Percentiles rank a stretch among this genome's conserved stretches.
Evolutionary conservation across 192 early-diverging fungal species (phyloP).

Genomic region (Dissophora globulifera): DNA sequence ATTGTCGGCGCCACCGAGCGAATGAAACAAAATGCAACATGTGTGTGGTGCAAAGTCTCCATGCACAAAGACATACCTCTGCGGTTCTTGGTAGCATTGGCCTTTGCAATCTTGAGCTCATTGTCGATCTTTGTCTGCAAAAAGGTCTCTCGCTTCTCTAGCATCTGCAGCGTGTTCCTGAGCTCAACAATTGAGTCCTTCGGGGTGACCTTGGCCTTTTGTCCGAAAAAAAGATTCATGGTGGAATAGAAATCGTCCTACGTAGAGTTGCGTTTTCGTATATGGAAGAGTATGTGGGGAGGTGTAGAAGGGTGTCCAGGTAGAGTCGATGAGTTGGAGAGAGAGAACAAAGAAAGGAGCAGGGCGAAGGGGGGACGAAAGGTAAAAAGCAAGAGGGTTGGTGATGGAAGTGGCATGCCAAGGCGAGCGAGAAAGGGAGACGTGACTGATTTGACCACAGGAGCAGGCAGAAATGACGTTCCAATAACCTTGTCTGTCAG

Average conservation of each 20-base stretch:
- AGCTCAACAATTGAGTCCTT: conserved; percentile 96
- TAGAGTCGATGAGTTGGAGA: background rate
- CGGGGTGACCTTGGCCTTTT: conserved; percentile 75
- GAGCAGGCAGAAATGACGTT: no score
- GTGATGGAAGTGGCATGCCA: background rate
- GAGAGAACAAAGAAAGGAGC: background rate
- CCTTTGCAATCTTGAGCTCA: conserved; percentile 86
- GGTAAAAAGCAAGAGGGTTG: background rate
- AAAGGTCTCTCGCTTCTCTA: conserved; percentile 93
- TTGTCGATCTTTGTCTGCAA: conserved; percentile 88
- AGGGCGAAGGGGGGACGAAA: no score
- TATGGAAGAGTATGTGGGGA: background rate
- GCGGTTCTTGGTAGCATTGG: conserved; percentile 94
- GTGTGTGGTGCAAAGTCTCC: no score
- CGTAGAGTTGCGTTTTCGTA: no score
- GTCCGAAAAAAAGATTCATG: conserved; percentile 82
- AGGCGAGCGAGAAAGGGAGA: background rate
- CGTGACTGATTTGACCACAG: no score
- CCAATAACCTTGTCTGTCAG: no score
- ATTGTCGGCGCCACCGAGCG: no score
- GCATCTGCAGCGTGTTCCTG: conserved; percentile 90
- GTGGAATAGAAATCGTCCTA: background rate
- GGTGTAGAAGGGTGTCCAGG: no score
- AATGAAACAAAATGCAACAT: no score
- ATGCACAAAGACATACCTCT: conserved; percentile 66